phyloP scores from a whole-genome alignment of 495 filamentous ascomycete species.

The Penicillium roqueforti region DNA sequence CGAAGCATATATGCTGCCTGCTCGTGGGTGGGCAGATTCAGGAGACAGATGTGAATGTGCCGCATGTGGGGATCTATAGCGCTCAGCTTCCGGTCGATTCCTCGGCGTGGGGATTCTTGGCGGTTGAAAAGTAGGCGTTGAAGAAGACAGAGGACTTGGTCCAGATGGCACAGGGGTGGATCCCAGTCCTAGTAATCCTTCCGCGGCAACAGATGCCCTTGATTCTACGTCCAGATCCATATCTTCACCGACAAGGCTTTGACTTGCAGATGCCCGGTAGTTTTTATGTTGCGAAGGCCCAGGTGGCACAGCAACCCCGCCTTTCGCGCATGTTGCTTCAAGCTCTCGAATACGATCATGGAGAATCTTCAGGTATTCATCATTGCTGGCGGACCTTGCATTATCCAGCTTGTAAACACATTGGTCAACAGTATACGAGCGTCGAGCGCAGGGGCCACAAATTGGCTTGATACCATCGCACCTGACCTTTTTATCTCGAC shows the following conservation, averaged over 20 bases:
- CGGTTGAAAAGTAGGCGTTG: background rate
- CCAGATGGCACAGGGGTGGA: slow-evolving; percentile 1
- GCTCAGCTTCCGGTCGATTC: background rate
- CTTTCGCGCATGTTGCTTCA: slow-evolving; percentile 29
- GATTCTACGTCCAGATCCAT: slow-evolving; percentile 14
- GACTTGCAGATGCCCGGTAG: background rate
- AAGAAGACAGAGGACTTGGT: background rate
- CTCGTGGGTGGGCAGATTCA: background rate
- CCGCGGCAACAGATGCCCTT: slow-evolving; percentile 22
- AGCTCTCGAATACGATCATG: slow-evolving; percentile 38
- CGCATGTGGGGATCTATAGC: background rate
- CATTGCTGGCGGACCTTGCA: slow-evolving; percentile 36
- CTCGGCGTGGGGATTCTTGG: background rate
- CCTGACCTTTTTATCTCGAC: slow-evolving; percentile 38
- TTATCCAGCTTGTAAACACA: slow-evolving; percentile 39
- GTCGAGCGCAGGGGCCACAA: slow-evolving; percentile 39
- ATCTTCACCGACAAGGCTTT: background rate
- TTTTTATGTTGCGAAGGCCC: slow-evolving; percentile 2
- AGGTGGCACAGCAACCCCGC: slow-evolving; percentile 27
- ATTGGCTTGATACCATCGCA: slow-evolving; percentile 45
- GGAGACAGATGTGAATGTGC: background rate
- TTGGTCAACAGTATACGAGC: slow-evolving; percentile 29
- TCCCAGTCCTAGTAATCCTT: slow-evolving; percentile 22
- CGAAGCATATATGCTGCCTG: slow-evolving; percentile 11
- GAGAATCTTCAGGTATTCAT: slow-evolving; percentile 36